A percentile compares a stretch with the other conserved stretches of the same genome.
Conservation (phyloP, 1,284 basidiomycete species). For the Moniliophthora roreri region DNA sequence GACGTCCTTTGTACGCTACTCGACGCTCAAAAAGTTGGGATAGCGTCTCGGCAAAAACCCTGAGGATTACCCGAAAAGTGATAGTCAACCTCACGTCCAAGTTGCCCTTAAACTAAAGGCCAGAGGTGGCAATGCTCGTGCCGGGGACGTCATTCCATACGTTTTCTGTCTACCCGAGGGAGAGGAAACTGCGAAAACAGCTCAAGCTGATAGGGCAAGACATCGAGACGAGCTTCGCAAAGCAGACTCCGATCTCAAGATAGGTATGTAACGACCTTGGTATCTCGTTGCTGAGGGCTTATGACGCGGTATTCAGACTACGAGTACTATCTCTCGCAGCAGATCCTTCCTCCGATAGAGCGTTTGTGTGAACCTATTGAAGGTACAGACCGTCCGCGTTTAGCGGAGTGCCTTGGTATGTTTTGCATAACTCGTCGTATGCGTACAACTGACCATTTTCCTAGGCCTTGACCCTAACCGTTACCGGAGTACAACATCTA, state of each 20-base stretch:
- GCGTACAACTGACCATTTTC: background rate
- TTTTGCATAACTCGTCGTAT: slow-evolving; percentile 6
- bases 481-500: slow-evolving; percentile 51
- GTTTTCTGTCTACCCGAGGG: slow-evolving; percentile 87
- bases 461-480: slow-evolving; percentile 84
- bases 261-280: slow-evolving; percentile 51
- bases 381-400: slow-evolving; percentile 87
- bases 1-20: background rate
- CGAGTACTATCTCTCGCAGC: slow-evolving; percentile 90
- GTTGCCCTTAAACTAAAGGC: slow-evolving; percentile 92
- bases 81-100: slow-evolving; percentile 95
- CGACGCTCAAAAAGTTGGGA: no score
- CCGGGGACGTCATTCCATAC: slow-evolving; percentile 95
- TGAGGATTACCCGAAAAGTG: slow-evolving; percentile 94
- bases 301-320: slow-evolving; percentile 57
- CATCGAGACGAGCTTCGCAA: slow-evolving; percentile 92
- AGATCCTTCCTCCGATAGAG: slow-evolving; percentile 93
- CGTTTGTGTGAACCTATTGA: slow-evolving; percentile 96
- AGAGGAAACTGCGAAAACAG: slow-evolving; percentile 72
- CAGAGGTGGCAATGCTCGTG: slow-evolving; percentile 77
- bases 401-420: slow-evolving; percentile 93
- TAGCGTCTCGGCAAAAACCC: slow-evolving; percentile 93
- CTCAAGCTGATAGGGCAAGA: slow-evolving; percentile 88
- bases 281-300: background rate
- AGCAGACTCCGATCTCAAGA: slow-evolving; percentile 62